Base-by-base conservation (phyloP, 164 flowering plant genomes). In the Akebia trifoliata region DNA sequence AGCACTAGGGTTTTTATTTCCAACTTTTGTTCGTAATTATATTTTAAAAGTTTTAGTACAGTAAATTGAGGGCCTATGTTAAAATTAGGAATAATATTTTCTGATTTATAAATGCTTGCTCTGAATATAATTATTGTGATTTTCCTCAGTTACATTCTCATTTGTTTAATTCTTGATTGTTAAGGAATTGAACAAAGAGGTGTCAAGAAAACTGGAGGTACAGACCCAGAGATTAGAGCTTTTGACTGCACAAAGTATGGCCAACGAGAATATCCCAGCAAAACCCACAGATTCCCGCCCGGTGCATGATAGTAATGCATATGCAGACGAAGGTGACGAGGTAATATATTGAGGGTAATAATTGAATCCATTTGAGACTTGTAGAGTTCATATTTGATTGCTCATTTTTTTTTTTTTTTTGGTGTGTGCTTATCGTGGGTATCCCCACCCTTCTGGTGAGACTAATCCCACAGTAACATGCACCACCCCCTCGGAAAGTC, bases 321-420 rank as follows among this genome's bases (percentile, higher is more conserved):
- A 83, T 62, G 81, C 97, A 9, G 97, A 94, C 68, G 96, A 94
- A 74, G 99, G 99, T 18, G 99, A 94, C 59, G 99, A 94, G 99
- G 99, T 93, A 81, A 40, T 3, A 8, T 67, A 8, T 48, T 32
- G 18, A 29, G 3, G 21, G 25, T 54, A 14, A 31, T 36, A n/a
- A 12, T 10, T 36, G n/a, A n/a, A n/a, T n/a, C n/a, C n/a, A n/a
- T n/a, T n/a, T n/a, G n/a, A n/a, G n/a, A n/a, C n/a, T 11, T 54
- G 24, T 25, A 40, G 30, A 15, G 24, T 29, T 28, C 46, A 22
- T 9, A 12, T 37, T 29, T 0, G 17, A 7, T 32, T 52, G 6
- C 47, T 43, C 43, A 14, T 8, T 39, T 8, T 39, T 14, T 39
- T 50, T 29, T 4, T 6, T 2, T 30, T 50, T 2, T 50, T 43